Evolutionary conservation across 495 filamentous ascomycete species (phyloP).

Genomic region (Cercophora sp.): DNA sequence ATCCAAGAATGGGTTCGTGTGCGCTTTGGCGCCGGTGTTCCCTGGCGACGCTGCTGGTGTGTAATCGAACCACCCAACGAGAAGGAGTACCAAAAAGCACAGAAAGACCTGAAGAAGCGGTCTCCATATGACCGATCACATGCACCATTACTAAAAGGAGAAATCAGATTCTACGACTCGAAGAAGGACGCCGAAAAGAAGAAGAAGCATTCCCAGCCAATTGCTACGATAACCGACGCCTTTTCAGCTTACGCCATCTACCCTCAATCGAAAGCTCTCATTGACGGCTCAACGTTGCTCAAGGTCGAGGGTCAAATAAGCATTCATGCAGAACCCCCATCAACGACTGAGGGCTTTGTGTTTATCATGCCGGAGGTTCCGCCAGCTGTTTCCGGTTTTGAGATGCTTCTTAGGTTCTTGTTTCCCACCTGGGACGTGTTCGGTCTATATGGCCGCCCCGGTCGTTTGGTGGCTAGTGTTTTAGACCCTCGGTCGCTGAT

Average conservation of each 20-base stretch:
- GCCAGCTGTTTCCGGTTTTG: slow-evolving; percentile 86
- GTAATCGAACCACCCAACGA: slow-evolving; percentile 89
- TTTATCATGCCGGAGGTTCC: slow-evolving; percentile 97
- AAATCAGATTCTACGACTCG: slow-evolving; percentile 91
- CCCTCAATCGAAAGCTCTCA: slow-evolving; percentile 85
- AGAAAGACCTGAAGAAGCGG: slow-evolving; percentile 80
- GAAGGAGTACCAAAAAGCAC: slow-evolving; percentile 79
- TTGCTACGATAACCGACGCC: slow-evolving; percentile 85
- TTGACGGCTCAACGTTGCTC: slow-evolving; percentile 89
- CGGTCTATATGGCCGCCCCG: slow-evolving; percentile 85
- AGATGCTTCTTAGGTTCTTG: slow-evolving; percentile 92
- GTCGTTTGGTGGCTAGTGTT: slow-evolving; percentile 78
- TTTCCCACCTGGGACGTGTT: slow-evolving; percentile 95
- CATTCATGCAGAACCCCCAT: slow-evolving; percentile 69
- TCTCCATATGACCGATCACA: slow-evolving; percentile 72
- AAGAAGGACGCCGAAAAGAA: slow-evolving; percentile 68
- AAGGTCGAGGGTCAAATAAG: slow-evolving; percentile 92
- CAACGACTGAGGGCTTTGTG: slow-evolving; percentile 83
- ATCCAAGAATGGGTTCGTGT: slow-evolving; percentile 94
- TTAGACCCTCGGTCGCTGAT: slow-evolving; percentile 86
- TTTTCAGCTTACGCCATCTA: slow-evolving; percentile 95
- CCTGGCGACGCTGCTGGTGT: slow-evolving; percentile 95
- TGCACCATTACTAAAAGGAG: slow-evolving; percentile 66
- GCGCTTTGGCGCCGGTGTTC: slow-evolving; percentile 91
- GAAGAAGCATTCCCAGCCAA: slow-evolving; percentile 77